Conservation (phyloP, 345 rosid genomes). For the Hibiscus syriacus region DNA sequence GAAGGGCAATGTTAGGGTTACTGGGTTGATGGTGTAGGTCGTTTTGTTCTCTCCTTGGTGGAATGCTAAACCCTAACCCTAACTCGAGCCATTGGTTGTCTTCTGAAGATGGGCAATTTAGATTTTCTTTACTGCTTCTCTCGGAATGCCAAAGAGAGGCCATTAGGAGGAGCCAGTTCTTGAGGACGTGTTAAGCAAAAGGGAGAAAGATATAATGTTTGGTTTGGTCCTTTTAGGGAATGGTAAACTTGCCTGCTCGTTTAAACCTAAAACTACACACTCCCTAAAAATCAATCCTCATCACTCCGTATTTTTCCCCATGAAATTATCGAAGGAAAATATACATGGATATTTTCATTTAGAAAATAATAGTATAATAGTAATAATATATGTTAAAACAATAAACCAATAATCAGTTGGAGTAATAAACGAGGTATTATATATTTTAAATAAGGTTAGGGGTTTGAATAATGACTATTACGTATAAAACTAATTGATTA, state of each 20-base stretch:
- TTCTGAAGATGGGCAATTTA: not conserved
- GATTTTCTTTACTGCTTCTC: constrained; percentile 5
- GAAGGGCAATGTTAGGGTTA: not conserved
- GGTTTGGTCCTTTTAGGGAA: constrained; percentile 18
- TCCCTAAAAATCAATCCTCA: not conserved
- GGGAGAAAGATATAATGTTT: constrained; percentile 9
- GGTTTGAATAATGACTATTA: too few relatives aligned
- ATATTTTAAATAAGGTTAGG: too few relatives aligned
- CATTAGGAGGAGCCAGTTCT: constrained; percentile 17
- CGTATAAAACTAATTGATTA: too few relatives aligned
- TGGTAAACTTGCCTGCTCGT: not conserved
- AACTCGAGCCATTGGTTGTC: constrained; percentile 25
- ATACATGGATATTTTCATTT: too few relatives aligned
- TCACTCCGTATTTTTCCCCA: not conserved
- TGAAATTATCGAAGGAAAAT: too few relatives aligned
- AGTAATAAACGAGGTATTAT: too few relatives aligned
- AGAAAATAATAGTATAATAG: too few relatives aligned
- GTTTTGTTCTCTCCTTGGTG: constrained; percentile 6
- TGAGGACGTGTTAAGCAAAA: not conserved
- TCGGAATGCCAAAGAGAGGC: constrained; percentile 24
- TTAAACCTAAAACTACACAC: not conserved
- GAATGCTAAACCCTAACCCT: constrained; percentile 23
- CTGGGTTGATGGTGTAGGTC: not conserved
- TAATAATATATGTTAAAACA: too few relatives aligned
- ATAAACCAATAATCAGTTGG: too few relatives aligned